Conservation (phyloP, 2,329 filamentous ascomycete genomes). For the Balansia obtecta region DNA sequence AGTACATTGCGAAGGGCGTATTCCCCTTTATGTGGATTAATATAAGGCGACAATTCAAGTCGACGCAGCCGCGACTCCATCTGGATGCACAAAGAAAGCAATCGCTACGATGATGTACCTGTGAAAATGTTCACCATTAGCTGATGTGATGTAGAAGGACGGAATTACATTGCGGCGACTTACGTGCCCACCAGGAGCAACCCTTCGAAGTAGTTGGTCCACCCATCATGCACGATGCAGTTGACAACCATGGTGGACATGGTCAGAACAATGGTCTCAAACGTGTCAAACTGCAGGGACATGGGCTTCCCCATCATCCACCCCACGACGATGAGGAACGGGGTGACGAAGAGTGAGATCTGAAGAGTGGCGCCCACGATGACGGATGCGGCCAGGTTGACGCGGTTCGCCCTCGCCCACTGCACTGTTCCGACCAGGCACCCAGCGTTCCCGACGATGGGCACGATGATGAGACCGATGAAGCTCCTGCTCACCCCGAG, state of each 20-base stretch:
- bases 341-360: conserved; percentile 11
- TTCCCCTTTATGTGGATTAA: too few species aligned
- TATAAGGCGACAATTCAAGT: not conserved
- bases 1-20: too few species aligned
- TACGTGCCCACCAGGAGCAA: conserved; percentile 9
- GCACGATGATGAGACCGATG: conserved; percentile 10
- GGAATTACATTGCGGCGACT: not conserved
- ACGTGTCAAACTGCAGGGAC: conserved; percentile 11
- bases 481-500: conserved; percentile 10
- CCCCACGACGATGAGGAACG: conserved; percentile 9
- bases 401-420: conserved; percentile 8
- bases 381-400: conserved; percentile 10
- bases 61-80: not conserved
- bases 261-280: conserved; percentile 9
- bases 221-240: conserved; percentile 9
- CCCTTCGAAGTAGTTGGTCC: conserved; percentile 10
- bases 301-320: conserved; percentile 8
- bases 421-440: conserved; percentile 10
- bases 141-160: not conserved
- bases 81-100: conserved; percentile 9
- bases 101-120: conserved; percentile 9
- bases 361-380: conserved; percentile 11
- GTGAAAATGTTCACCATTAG: not conserved
- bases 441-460: conserved; percentile 10
- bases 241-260: conserved; percentile 10